Evolutionary conservation across 306 rosid genomes (phyloP), one percentile per base, ranked within the genome.

Genomic region (Lathyrus tuberosus): DNA sequence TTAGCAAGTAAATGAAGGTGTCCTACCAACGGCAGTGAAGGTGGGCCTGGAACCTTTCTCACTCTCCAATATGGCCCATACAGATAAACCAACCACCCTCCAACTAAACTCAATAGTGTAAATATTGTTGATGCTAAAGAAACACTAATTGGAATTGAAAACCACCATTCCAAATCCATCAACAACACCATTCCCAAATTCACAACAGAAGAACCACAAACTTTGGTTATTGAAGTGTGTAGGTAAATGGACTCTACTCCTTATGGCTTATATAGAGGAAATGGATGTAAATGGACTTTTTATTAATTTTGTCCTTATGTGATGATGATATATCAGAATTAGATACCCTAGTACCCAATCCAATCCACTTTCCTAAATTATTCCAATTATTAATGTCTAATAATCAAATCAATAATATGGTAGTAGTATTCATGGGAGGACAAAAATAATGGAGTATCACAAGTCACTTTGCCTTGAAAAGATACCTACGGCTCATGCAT

Each of bases 1-100:
- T 85, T 87, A 1, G 97, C 98, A 42, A 90, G 48, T 78, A 90
- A 83, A 75, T 96, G 96, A 78, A 94, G 90, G 82, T 94, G 99
- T 15, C 99, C 99, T 35, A 94, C 66, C 4, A 94, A 62, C 0
- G 99, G 97, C 2, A 83, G 9, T 6, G 92, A 53, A n/a, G 92
- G 85, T 37, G 99, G 99, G 44, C 97, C 96, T 30, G 99, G 99
- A 24, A 94, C 85, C 78, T 77, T 83, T 84, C 96, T 87, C 1
- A 91, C 92, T 0, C 88, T 88, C 96, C 97, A 88, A 73, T 81
- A 87, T 0, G 97, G 99, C 47, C 78, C 77, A 70, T 86, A 91
- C 4, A 88, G 73, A 68, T 94, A 94, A 0, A 46, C 79, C 80
- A 81, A 22, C 0, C 83, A 38, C 11, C 92, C 95, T 15, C 59